Evolutionary conservation across 257 asterid genomes (phyloP), one percentile per base, ranked within the genome.

Genomic region (Scutellaria baicalensis): DNA sequence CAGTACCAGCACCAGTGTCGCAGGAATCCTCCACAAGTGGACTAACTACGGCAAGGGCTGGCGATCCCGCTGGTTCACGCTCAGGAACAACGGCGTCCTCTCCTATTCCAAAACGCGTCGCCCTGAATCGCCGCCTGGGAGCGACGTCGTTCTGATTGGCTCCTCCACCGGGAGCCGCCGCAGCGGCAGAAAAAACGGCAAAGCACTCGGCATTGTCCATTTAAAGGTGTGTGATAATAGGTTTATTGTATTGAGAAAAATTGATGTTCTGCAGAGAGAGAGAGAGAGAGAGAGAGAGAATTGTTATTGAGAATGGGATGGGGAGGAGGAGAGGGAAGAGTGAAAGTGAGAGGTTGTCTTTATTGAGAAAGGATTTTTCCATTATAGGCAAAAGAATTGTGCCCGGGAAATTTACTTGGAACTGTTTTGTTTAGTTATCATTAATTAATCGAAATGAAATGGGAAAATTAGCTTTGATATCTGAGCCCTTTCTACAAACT

Each of bases 41-140:
- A 93, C 98, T 8, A 93, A 88, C 84, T 93, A 83, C 80, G 91
- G 93, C 47, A 93, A 88, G 59, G 98, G 98, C 3, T 92, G 98
- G 98, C 89, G 98, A 86, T 88, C 97, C 75, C 83, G 98, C 4
- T 90, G 96, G 98, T 92, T 92, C 74, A 88, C 88, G 16, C 69
- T 92, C 36, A 80, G 86, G 4, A 87, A 71, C 35, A 85, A 88
- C 56, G 97, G 98, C 3, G 82, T 92, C 0, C 68, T 92, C 12
- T 92, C 98, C 6, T 92, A 92, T 77, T 77, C 95, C 47, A 92
- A 92, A 78, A 72, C 84, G 43, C 80, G 89, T 64, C 90, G 87
- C 1, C 84, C 84, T 14, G 82, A 82, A 55, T 21, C 78, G 55
- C 67, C 59, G 49, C 70, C 84, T 56, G 70, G 70, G 4, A 59